Evolutionary conservation across 2,329 filamentous ascomycete genomes (phyloP).

Genomic region (Plectosphaerella cucumerina): DNA sequence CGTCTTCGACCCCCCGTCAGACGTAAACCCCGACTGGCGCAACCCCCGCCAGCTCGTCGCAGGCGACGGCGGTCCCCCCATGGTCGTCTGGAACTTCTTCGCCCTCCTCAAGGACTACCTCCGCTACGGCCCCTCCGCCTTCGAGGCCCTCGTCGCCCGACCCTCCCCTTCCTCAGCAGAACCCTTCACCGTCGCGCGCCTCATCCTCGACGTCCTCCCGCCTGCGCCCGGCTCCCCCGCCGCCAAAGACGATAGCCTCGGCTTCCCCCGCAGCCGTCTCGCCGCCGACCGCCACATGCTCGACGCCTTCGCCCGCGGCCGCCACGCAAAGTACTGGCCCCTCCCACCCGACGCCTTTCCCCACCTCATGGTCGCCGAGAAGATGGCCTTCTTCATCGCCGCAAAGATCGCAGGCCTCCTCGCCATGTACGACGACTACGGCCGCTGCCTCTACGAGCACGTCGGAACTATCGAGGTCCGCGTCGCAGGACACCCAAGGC

Average conservation of each 20-base stretch:
- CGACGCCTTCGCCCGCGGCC: conserved; percentile 5
- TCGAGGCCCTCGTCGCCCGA: conserved; percentile 9
- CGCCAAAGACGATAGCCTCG: conserved; percentile 9
- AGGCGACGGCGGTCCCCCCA: conserved; percentile 10
- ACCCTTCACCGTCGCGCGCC: conserved; percentile 8
- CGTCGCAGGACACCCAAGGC: conserved; percentile 11
- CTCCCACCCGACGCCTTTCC: conserved; percentile 5
- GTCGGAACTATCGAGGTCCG: conserved; percentile 13
- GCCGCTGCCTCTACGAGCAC: conserved; percentile 9
- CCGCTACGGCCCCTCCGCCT: conserved; percentile 10
- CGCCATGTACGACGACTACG: conserved; percentile 12
- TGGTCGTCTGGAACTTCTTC: conserved; percentile 14
- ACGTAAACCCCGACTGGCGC: conserved; percentile 12
- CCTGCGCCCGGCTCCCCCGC: conserved; percentile 8
- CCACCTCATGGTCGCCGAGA: conserved; percentile 11
- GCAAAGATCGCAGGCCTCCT: conserved; percentile 10
- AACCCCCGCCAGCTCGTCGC: conserved; percentile 12
- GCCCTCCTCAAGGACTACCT: conserved; percentile 12
- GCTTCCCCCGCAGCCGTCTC: conserved; percentile 4
- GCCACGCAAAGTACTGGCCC: conserved; percentile 7
- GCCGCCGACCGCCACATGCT: conserved; percentile 8
- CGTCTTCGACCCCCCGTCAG: conserved; percentile 12
- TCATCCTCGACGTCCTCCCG: conserved; percentile 11
- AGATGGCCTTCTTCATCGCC: conserved; percentile 14
- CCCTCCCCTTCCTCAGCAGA: background rate